Evolutionary conservation across 768 basidiomycete species (phyloP).

Genomic region (Tylopilus vinaceipallidus): DNA sequence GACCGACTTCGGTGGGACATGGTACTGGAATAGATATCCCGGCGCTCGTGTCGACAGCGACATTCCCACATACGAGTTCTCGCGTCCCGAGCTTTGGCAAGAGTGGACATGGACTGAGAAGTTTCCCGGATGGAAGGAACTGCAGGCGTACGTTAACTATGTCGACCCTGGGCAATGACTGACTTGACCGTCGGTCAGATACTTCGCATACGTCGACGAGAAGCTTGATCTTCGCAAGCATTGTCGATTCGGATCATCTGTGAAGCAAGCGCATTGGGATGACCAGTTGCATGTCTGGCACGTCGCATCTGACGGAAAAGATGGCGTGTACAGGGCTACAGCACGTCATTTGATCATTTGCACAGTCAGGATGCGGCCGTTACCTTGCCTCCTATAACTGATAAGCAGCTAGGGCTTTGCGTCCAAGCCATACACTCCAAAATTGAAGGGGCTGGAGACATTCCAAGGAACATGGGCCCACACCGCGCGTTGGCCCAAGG

Average conservation of each 20-base stretch:
- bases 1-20: conserved; percentile 12
- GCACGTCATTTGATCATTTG: conserved; percentile 15
- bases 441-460: conserved; percentile 6
- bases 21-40: conserved; percentile 18
- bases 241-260: conserved; percentile 11
- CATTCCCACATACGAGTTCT: conserved; percentile 10
- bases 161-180: neutral
- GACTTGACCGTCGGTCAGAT: neutral
- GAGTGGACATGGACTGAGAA: conserved; percentile 13
- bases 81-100: conserved; percentile 14
- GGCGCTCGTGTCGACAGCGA: conserved; percentile 11
- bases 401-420: neutral
- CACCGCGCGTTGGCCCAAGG: conserved; percentile 13
- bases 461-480: conserved; percentile 13
- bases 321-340: conserved; percentile 8
- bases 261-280: conserved; percentile 14
- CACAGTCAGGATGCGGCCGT: conserved; percentile 1
- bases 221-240: conserved; percentile 16
- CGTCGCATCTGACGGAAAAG: conserved; percentile 2
- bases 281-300: conserved; percentile 7
- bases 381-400: neutral
- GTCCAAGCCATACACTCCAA: conserved; percentile 13
- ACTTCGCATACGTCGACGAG: conserved; percentile 12
- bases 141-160: conserved; percentile 2
- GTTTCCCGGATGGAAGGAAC: conserved; percentile 11